Base-by-base conservation (phyloP, 805 yeast species). In the Wickerhamomyces queroliae region DNA sequence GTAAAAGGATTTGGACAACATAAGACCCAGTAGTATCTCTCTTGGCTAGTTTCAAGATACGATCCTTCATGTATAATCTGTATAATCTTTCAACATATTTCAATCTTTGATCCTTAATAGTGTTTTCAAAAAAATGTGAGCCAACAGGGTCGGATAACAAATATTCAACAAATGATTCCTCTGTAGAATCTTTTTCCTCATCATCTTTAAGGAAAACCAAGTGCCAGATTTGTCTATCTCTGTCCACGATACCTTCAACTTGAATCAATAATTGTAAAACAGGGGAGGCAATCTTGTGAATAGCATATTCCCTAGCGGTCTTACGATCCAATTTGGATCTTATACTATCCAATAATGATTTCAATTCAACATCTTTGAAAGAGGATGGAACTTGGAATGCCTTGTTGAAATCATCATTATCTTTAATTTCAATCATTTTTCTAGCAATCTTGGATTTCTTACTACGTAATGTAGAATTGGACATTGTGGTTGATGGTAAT, bases 101-200 rank as follows among this genome's bases (percentile, higher is more conserved):
- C 45, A 74, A 63, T 47, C 93, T 78, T 45, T 82, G 80, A 42
- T 73, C 74, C 35, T 72, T 76, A 37, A 90, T 67, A 10, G 80
- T 73, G 16, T 80, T 72, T 59, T 93, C 88, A 21, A 91, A 67
- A 66, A 93, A 91, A 62, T 89, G 97, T 1, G 95, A 83, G 0
- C 98, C 99, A n/a, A 90, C 87, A 1, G 95, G 69, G 55, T 89
- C 96, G 8, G 93, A 77, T 27, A 91, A 63, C 39, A 90, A 67
- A 52, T 83, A 84, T 56, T 89, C 96, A 23, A 90, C 80, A 58
- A 84, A 89, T 0, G 93, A 78, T 46, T 76, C 90, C 51, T 85
- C 93, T 42, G 76, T 72, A 1, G 74, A 38, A 45, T 82, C 79
- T 37, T 61, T 69, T 20, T 70, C 78, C 3, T 67, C 74, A 12